Evolutionary conservation across 768 basidiomycete species (phyloP), one percentile per base, ranked within the genome.

Genomic region (Phanerochaete sordida): DNA sequence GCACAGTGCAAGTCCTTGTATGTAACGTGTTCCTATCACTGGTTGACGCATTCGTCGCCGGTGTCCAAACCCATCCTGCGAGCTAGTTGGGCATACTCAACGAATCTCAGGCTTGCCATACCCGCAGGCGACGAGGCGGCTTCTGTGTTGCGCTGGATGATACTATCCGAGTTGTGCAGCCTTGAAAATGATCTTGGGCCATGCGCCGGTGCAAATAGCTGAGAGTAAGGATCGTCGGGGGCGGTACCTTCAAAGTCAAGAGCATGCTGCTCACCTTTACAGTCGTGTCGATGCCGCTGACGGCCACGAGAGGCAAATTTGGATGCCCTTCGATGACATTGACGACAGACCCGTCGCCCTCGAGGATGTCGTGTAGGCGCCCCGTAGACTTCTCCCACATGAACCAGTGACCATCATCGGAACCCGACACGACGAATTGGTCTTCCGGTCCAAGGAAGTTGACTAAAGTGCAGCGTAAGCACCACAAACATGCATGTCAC

Each of bases 321-420:
- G 93, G 78, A 64, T 95, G 92, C 0, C 84, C 85, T 72, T 95
- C 93, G 55, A 96, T 83, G 66, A 90, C 90, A 69, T 95, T 96
- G 16, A 95, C 93, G 2, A 94, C 84, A 53, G 74, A 80, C 24
- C 81, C 79, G 65, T 96, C 93, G 35, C 93, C 93, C 76, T 95
- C 91, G 64, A 91, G 85, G 47, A 96, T 85, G 15, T 88, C 90
- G 56, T 84, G 82, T 11, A 95, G 72, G 13, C 71, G 71, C 0
- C 85, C 87, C 16, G 80, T 80, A 19, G 74, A 71, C 68, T 95
- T 95, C 61, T 83, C 77, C 93, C 93, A 96, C 15, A 95, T 77
- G 70, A 96, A 96, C 72, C 90, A 87, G 68, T 91, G 86, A 1
- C 90, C 90, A 63, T 94, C 92, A 66, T 96, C 93, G 3, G 89